Base-by-base conservation (phyloP, 179 eudicot species). In the Beta corolliflora region DNA sequence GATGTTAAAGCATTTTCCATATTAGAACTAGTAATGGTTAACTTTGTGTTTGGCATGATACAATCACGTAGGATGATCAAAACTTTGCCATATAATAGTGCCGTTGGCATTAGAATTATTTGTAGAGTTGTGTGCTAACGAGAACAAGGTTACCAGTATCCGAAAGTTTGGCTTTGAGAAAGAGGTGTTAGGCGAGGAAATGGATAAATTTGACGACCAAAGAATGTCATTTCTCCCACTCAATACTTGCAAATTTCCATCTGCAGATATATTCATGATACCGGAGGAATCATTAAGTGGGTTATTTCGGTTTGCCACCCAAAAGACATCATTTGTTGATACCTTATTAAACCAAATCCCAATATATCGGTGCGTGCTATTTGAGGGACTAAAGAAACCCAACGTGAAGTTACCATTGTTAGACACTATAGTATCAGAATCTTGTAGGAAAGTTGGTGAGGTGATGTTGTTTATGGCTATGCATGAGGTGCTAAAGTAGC, bases 131-230 rank as follows among this genome's bases (percentile, higher is more conserved):
- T 55, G 67, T 48, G 81, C 75, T 21, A 81, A 16, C 14, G n/a
- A 88, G 25, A 59, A 87, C 86, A 29, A 91, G 79, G 79, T 91
- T 91, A 1, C 94, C 94, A 44, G 84, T 63, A 82, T 88, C 81
- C 31, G 78, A 84, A 74, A 89, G 89, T 23, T 81, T 83, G 29
- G 87, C 91, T n/a, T n/a, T 25, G 76, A 79, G n/a, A 69, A 54
- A 29, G 81, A 71, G 31, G 79, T 21, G 21, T 74, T 80, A 64
- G 12, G 46, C 5, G 75, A 12, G 1, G 79, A 25, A 0, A 77
- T 16, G 11, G 46, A 71, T 50, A 81, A 12, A 77, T 84, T 80
- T 18, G 91, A 83, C n/a, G 89, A 85, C 90, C 91, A 87, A 29
- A 86, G 56, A 6, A 68, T 69, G 15, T 74, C 66, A n/a, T 77